Evolutionary conservation across 768 basidiomycete species (phyloP), one percentile per base, ranked within the genome.

Genomic region (Naganishia kalamii): DNA sequence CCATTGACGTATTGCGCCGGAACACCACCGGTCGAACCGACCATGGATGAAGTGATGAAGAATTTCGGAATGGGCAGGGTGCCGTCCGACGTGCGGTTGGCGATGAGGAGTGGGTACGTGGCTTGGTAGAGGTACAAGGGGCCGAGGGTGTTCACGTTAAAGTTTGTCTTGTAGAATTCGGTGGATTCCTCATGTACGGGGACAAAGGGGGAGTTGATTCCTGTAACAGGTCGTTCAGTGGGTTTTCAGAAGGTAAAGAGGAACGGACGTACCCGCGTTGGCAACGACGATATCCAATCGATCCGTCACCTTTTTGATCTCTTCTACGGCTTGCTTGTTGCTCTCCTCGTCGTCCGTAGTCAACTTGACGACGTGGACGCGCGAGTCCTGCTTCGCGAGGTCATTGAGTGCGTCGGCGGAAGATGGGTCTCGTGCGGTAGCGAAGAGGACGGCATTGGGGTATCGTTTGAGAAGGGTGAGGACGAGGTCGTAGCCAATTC

Each of bases 271-370:
- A n/a, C n/a, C n/a, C n/a, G n/a, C n/a, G n/a, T n/a, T n/a, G n/a
- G 71, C 68, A 12, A 72, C 65, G 17, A 74, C 62, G 19, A 74
- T 69, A 52, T 74, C 73, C 29, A 74, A 65, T 33, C 68, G 68
- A 13, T 72, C 70, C 27, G 66, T 65, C 37, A 64, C 52, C 47
- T 67, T 63, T 49, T 67, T 63, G 13, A 71, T 57, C 25, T 61
- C 54, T 51, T 69, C 62, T 1, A 70, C 71, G 0, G 68, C 73
- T 12, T 67, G 68, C 54, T 64, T 54, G 32, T 68, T 67, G 48
- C 66, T 65, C 46, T 59, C 70, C 23, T 67, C 66, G 35, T 71
- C 60, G 7, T 52, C 68, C 27, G 70, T 65, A 23, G 35, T 68
- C 30, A 66, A 47, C 43, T 66, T 62, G 44, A 71, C 29, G 23